Evolutionary conservation across 2,329 filamentous ascomycete genomes (phyloP).

Genomic region (Diaporthe citriasiana): DNA sequence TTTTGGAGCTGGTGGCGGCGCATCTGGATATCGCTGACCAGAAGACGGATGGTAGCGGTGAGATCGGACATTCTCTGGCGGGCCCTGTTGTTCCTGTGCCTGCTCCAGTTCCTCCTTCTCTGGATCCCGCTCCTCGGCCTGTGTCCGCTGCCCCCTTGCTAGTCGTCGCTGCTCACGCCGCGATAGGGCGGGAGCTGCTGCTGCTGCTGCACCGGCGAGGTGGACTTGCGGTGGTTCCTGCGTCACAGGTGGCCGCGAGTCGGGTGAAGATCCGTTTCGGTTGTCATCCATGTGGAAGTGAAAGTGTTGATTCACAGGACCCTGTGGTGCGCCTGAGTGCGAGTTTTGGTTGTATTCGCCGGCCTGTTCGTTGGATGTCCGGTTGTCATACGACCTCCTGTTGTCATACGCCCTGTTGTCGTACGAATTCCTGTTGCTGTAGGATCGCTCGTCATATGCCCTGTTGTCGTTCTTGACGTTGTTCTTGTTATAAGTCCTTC

Average conservation of each 20-base stretch:
- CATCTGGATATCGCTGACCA: constrained; percentile 33
- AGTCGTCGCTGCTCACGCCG: constrained; percentile 36
- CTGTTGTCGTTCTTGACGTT: constrained; percentile 38
- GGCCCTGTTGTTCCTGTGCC: constrained; percentile 35
- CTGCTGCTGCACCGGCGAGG: constrained; percentile 1
- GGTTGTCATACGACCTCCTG: constrained; percentile 34
- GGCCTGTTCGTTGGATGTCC: not conserved
- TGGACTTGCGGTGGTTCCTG: constrained; percentile 4
- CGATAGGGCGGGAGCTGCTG: constrained; percentile 7
- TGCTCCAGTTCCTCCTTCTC: constrained; percentile 37
- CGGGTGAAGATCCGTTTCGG: not conserved
- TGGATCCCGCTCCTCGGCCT: constrained; percentile 20
- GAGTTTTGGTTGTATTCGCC: constrained; percentile 9
- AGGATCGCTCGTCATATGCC: constrained; percentile 35
- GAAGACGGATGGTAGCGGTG: constrained; percentile 41
- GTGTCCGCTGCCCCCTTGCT: not conserved
- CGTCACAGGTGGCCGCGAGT: not conserved
- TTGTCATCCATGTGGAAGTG: constrained; percentile 30
- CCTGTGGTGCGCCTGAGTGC: constrained; percentile 17
- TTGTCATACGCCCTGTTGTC: constrained; percentile 41
- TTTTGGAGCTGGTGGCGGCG: constrained; percentile 23
- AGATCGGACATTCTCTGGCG: not conserved
- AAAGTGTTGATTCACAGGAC: constrained; percentile 32
- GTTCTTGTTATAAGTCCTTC: constrained; percentile 33
- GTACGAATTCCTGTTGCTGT: constrained; percentile 37